phyloP scores from a whole-genome alignment of 1,139 yeast species.

The Magnusiomyces suaveolens region DNA sequence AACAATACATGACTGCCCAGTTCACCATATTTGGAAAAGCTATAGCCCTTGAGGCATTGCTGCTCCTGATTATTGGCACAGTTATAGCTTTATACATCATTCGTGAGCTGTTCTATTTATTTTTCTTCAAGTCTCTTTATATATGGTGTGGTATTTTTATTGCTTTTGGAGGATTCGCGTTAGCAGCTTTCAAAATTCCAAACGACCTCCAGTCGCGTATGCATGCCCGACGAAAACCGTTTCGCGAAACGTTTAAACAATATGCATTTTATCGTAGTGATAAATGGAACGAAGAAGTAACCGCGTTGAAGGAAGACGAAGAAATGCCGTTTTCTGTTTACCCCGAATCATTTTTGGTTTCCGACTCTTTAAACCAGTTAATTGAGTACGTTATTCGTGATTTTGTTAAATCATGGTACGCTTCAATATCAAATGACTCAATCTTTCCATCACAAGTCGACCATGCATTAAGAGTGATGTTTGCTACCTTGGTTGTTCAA shows the following conservation, averaged over 20 bases:
- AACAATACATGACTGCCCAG: conserved; percentile 8
- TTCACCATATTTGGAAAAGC: conserved; percentile 16
- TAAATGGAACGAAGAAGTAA: conserved; percentile 21
- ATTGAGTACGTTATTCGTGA: conserved; percentile 46
- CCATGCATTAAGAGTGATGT: conserved; percentile 39
- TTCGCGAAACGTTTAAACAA: conserved; percentile 11
- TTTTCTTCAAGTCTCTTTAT: conserved; percentile 19
- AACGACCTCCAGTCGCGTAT: conserved; percentile 11
- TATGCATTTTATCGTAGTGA: conserved; percentile 19
- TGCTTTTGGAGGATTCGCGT: conserved; percentile 15
- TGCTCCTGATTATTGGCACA: conserved; percentile 17
- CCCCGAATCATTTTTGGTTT: conserved; percentile 45
- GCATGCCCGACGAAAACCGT: conserved; percentile 2
- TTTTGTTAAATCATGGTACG: conserved; percentile 60
- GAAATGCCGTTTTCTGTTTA: conserved; percentile 29
- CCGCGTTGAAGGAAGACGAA: conserved; percentile 18
- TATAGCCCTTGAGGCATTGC: conserved; percentile 18
- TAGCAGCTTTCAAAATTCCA: conserved; percentile 17
- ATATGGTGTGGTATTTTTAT: conserved; percentile 18
- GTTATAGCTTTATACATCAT: conserved; percentile 17
- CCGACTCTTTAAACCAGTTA: conserved; percentile 45
- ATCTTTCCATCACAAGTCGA: conserved; percentile 48
- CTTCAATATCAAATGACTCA: conserved; percentile 34
- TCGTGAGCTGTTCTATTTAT: conserved; percentile 18
- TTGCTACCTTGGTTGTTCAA: conserved; percentile 37